Percentiles rank a stretch among this genome's conserved stretches.
phyloP scores from a whole-genome alignment of 148 eudicot genomes.

The Dysphania ambrosioides region DNA sequence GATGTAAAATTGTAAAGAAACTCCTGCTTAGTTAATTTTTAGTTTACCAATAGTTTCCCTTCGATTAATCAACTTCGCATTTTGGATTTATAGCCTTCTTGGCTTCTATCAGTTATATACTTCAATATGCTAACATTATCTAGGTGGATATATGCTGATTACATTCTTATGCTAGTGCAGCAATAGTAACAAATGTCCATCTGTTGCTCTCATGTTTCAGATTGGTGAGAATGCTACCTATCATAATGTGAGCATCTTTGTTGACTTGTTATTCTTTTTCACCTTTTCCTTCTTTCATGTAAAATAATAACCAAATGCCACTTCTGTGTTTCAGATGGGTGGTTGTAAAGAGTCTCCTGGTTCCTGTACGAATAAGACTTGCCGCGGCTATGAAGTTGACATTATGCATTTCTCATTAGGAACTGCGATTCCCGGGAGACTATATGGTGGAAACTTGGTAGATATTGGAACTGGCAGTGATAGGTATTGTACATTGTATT shows the following conservation, averaged over 20 bases:
- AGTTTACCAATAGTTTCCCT: not conserved
- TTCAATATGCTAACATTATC: not conserved
- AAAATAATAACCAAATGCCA: not conserved
- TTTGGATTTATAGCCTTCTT: not conserved
- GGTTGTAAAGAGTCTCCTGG: conserved; percentile 69
- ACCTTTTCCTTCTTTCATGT: not conserved
- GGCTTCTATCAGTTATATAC: no score
- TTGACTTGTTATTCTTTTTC: not conserved
- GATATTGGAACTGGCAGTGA: conserved; percentile 69
- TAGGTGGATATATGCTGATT: conserved; percentile 18
- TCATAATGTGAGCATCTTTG: conserved; percentile 57
- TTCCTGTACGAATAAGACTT: conserved; percentile 62
- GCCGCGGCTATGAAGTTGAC: conserved; percentile 89
- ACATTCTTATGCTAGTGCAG: conserved; percentile 41
- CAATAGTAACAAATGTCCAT: conserved; percentile 62
- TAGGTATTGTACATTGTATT: conserved; percentile 35
- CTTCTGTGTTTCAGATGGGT: conserved; percentile 62
- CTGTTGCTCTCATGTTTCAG: conserved; percentile 93
- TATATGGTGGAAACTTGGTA: conserved; percentile 66
- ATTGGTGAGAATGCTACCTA: conserved; percentile 85
- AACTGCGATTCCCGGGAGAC: conserved; percentile 78
- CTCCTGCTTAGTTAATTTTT: not conserved
- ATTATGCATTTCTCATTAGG: conserved; percentile 93
- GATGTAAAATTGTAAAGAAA: not conserved
- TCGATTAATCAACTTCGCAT: not conserved